Base-by-base conservation (phyloP, 441 rosid species). In the Euphorbia corollata region DNA sequence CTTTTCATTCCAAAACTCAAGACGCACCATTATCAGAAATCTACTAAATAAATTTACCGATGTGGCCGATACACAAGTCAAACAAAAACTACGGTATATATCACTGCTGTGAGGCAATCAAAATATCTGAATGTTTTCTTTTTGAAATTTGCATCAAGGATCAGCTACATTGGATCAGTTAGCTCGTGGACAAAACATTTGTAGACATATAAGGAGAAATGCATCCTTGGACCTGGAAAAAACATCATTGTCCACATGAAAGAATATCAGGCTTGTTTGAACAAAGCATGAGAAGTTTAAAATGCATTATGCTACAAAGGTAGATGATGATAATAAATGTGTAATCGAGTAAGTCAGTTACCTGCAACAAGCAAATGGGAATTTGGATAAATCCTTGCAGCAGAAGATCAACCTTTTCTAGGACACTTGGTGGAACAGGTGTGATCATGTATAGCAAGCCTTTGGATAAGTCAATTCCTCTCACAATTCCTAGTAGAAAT, bases 331-430 rank as follows among this genome's bases (percentile, higher is more conserved):
- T 16, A 50, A 18, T 12, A 50, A 16, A 50, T 3, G 30, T 47
- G 57, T 2, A 5, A 22, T 64, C 55, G 20, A 32, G n/a, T 59
- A 43, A 50, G 67, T 50, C 53, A 43, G 50, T 71, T 81, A 89
- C 93, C 83, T 86, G 97, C 82, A 94, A 82, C 76, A 89, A 81
- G 80, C 92, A 79, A 71, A 83, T 83, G 36, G 97, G 98, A 66
- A 91, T 83, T 74, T 88, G 89, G 75, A 91, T 84, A 61, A 71
- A 76, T 8, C 98, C 98, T 79, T 85, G 98, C 56, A 88, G 84
- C 12, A 94, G 75, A 59, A 89, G 81, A 81, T 94, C 87, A 75
- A 91, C 94, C 67, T 80, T 88, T 79, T 84, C 89, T 71, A 91
- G 87, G 61, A 73, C 77, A 80, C 70, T 78, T n/a, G 73, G 85